Conservation (phyloP, 2,329 filamentous ascomycete species). For the Calycina marina region DNA sequence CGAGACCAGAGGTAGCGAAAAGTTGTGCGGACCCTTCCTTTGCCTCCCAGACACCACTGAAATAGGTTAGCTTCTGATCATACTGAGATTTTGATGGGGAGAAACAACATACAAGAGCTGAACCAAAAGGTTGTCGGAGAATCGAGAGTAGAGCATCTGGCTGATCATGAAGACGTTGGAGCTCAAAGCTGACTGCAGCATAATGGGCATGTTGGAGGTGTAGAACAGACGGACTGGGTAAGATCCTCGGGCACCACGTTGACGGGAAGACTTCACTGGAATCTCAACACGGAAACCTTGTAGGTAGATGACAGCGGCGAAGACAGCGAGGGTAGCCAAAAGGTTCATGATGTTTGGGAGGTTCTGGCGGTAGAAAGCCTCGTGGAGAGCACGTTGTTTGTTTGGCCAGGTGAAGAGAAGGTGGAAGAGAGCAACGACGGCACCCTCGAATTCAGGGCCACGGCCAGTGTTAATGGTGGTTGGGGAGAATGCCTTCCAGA, state of each 20-base stretch:
- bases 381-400: slow-evolving; percentile 96
- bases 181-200: slow-evolving; percentile 96
- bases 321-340: slow-evolving; percentile 80
- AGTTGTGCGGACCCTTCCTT: slow-evolving; percentile 94
- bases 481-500: slow-evolving; percentile 99
- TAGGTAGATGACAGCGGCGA: slow-evolving; percentile 96
- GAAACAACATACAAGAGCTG: too few species aligned
- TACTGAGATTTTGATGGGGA: too few species aligned
- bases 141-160: slow-evolving; percentile 98
- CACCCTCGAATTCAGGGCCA: slow-evolving; percentile 97
- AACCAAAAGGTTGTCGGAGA: slow-evolving; percentile 97
- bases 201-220: slow-evolving; percentile 99
- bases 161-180: slow-evolving; percentile 99
- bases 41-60: slow-evolving; percentile 96
- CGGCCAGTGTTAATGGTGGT: slow-evolving; percentile 99
- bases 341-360: slow-evolving; percentile 99
- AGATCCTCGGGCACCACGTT: slow-evolving; percentile 94
- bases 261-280: slow-evolving; percentile 96
- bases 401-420: slow-evolving; percentile 96
- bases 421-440: slow-evolving; percentile 95
- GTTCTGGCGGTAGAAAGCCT: slow-evolving; percentile 99
- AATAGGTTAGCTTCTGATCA: too few species aligned
- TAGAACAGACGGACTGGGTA: slow-evolving; percentile 99
- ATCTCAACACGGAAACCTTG: slow-evolving; percentile 99
- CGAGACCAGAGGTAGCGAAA: slow-evolving; percentile 80